A percentile compares a stretch with the other conserved stretches of the same genome.
These are phyloP conservation scores for Leccinum fibrillosum DNA, from an alignment of 768 basidiomycete genomes.

Conservation along the genomic window DNA sequence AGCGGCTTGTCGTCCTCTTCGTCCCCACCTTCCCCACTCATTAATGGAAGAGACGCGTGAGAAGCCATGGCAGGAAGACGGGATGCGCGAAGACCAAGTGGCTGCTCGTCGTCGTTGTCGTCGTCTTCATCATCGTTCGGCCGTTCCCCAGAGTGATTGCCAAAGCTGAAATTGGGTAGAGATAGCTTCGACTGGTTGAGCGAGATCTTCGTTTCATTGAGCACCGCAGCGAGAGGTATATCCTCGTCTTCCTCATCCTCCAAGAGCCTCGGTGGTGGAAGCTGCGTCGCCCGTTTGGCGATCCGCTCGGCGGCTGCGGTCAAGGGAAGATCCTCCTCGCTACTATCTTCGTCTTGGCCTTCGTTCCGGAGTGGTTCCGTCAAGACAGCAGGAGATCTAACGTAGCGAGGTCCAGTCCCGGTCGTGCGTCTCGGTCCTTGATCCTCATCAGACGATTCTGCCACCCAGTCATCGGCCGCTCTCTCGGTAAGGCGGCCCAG, in stretches of 20 bases:
- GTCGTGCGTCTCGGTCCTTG: constrained; percentile 51
- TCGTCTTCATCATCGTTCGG: constrained; percentile 39
- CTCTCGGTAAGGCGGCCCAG: constrained; percentile 19
- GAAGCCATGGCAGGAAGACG: constrained; percentile 31
- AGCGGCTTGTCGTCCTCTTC: constrained; percentile 73
- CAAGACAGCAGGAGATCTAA: constrained; percentile 7
- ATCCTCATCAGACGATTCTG: constrained; percentile 64
- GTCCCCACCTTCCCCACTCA: constrained; percentile 40
- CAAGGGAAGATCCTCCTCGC: constrained; percentile 81
- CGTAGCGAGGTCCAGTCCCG: constrained; percentile 54
- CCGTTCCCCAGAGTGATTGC: constrained; percentile 23
- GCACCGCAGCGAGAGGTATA: constrained; percentile 60
- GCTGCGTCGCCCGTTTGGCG: constrained; percentile 41
- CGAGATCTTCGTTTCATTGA: constrained; percentile 43
- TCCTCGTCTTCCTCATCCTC: constrained; percentile 56
- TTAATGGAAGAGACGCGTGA: constrained; percentile 24
- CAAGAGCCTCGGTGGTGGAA: constrained; percentile 14
- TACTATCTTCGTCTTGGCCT: constrained; percentile 51
- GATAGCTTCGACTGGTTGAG: constrained; percentile 43
- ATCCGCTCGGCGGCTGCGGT: constrained; percentile 59
- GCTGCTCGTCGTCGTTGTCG: constrained; percentile 57
- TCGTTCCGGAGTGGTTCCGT: background rate
- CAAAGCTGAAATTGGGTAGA: constrained; percentile 43
- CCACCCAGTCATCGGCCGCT: constrained; percentile 40
- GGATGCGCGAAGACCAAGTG: constrained; percentile 68